phyloP scores from a whole-genome alignment of 2,329 filamentous ascomycete species.

The Fusarium sp. region DNA sequence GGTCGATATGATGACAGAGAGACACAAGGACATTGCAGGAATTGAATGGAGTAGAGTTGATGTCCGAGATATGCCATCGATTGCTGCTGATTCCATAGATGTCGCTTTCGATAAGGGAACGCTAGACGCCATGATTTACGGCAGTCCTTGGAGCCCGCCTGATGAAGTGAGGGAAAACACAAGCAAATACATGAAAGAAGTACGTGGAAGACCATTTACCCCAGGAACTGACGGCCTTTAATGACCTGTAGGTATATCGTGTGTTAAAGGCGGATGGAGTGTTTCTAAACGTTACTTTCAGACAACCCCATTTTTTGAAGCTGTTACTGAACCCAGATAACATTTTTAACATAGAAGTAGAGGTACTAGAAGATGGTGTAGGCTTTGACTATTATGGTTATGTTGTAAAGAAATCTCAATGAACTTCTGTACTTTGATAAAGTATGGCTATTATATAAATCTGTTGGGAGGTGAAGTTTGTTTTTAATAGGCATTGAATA shows the following conservation, averaged over 20 bases:
- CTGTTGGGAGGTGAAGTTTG: background rate
- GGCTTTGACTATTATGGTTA: background rate
- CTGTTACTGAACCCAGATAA: background rate
- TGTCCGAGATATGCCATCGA: background rate
- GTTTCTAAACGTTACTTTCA: background rate
- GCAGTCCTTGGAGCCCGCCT: background rate
- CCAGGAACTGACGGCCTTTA: background rate
- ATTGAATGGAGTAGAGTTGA: background rate
- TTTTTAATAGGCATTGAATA: background rate
- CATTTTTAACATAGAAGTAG: background rate
- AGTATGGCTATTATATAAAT: background rate
- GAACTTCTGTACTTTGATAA: no score
- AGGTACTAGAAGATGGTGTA: background rate
- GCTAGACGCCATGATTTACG: background rate
- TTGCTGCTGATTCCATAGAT: background rate
- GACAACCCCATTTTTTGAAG: background rate
- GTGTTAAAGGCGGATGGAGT: background rate
- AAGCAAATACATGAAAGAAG: background rate
- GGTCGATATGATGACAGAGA: background rate
- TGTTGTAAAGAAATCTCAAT: background rate
- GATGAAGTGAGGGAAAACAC: background rate
- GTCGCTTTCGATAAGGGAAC: conserved; percentile 3
- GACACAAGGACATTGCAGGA: background rate
- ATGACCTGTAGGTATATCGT: background rate
- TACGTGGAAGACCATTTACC: background rate